Base-by-base conservation (phyloP, 345 rosid genomes). In the Schrenkiella parvula region DNA sequence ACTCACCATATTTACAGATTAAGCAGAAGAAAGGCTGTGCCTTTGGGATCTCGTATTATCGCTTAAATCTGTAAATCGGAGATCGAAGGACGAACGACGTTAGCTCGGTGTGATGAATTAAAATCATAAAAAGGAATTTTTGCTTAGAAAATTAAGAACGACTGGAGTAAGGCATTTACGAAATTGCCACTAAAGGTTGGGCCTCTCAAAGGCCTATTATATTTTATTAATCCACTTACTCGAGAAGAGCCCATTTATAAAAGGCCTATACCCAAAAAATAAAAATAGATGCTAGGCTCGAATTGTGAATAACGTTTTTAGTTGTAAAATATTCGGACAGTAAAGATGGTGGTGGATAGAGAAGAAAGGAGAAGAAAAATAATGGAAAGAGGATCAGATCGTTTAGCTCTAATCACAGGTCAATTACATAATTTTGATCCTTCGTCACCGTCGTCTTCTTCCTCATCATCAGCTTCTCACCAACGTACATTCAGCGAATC, bases 341-440 rank as follows among this genome's bases (percentile, higher is more conserved):
- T 47, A 6, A 69, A 4, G 4, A 76, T 76, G 80, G 80, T 60
- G 53, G 46, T 64, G 53, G 74, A 65, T 51, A 74, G 80, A 53
- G 82, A 81, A 64, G 86, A 67, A 70, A 77, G 91, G 39, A 78
- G 87, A 52, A 75, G 79, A 56, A 82, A 25, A 73, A 87, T 87
- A 35, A 37, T 80, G 73, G 87, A 84, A 64, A 54, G 84, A 56
- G 84, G 91, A 43, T 74, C 80, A 12, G 91, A 87, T 73, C 82
- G 86, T 41, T 22, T 87, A 68, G 89, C 85, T 5, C 41, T 87
- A 55, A 87, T 87, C 71, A 82, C 85, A 25, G 83, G 88, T 4
- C 82, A 79, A 62, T n/a, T 71, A 52, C 82, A 73, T 37, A 73
- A 22, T 39, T 10, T 67, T 61, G 73, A 72, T 51, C 70, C 78